Base-by-base conservation (phyloP, 768 basidiomycete genomes). In the Sutorius australiensis region DNA sequence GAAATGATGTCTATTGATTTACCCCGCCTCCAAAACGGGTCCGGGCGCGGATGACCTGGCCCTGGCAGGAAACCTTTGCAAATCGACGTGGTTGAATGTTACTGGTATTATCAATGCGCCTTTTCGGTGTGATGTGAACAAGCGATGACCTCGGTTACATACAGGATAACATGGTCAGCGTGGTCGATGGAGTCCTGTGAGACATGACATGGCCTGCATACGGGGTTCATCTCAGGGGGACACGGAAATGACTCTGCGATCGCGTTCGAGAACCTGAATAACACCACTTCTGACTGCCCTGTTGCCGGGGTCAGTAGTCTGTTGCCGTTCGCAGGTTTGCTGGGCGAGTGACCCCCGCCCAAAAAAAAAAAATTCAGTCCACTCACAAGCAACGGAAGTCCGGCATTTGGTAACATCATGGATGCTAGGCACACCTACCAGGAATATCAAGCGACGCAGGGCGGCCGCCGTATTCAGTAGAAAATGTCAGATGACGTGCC, bases 251-350 rank as follows among this genome's bases (percentile, higher is more conserved):
- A 52, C 44, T 16, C 27, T 4, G 14, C 36, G 19, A 55, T 53
- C 12, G 21, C 44, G 21, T 30, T 17, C 5, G 28, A 43, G 27
- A 36, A 27, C 76, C 79, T 17, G 80, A 80, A 48, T 79, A 81
- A 47, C 79, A 79, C 82, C 83, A 11, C 86, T 71, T 10, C 86
- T 75, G 8, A 84, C 73, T 9, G 77, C 80, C 56, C 80, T 83
- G 72, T 86, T 80, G n/a, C 81, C 82, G 3, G 61, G 55, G 57
- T 24, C 24, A 24, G 24, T 78, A 74, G 21, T 75, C 76, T 2
- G 66, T 48, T 1, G 78, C 78, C 78, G n/a, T 66, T 67, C 33
- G 71, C 77, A 64, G 77, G 28, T 71, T 54, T 14, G 71, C 71
- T 0, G 81, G 81, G 59, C 82, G 82, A 2, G 77, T 36, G 4